These are phyloP conservation scores for Trichoderma cornu-damae DNA, from an alignment of 2,329 filamentous ascomycete species.

Conservation along the genomic window DNA sequence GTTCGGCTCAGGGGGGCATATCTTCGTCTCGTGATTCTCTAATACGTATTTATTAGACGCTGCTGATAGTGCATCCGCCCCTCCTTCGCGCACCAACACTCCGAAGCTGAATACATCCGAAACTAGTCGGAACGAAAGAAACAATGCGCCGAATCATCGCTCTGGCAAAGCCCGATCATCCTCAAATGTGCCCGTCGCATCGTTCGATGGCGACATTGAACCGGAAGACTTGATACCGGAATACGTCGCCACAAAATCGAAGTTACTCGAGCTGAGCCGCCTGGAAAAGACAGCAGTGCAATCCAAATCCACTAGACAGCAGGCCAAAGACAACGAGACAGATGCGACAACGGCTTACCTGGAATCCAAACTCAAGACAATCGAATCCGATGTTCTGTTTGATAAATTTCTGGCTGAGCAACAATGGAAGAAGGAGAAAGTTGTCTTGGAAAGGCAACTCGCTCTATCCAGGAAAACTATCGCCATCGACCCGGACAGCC, in stretches of 20 bases:
- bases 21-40: not conserved
- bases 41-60: constrained; percentile 37
- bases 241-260: constrained; percentile 70
- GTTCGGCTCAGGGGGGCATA: not conserved
- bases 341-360: constrained; percentile 57
- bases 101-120: constrained; percentile 36
- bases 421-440: constrained; percentile 57
- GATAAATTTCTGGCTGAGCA: constrained; percentile 61
- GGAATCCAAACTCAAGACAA: constrained; percentile 66
- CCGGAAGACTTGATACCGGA: constrained; percentile 69
- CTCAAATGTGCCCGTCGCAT: constrained; percentile 32
- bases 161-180: constrained; percentile 26
- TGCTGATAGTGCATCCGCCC: constrained; percentile 42
- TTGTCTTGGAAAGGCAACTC: constrained; percentile 58
- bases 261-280: constrained; percentile 50
- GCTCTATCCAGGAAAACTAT: constrained; percentile 40
- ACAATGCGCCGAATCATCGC: constrained; percentile 26
- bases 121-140: constrained; percentile 33
- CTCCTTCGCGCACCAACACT: constrained; percentile 46
- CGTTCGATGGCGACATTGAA: constrained; percentile 65
- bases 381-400: constrained; percentile 74
- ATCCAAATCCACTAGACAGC: constrained; percentile 15
- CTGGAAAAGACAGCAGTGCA: constrained; percentile 21
- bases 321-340: constrained; percentile 25
- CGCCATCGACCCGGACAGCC: not conserved